Conservation (phyloP, 2,329 filamentous ascomycete species). For the Penicillium sp. region DNA sequence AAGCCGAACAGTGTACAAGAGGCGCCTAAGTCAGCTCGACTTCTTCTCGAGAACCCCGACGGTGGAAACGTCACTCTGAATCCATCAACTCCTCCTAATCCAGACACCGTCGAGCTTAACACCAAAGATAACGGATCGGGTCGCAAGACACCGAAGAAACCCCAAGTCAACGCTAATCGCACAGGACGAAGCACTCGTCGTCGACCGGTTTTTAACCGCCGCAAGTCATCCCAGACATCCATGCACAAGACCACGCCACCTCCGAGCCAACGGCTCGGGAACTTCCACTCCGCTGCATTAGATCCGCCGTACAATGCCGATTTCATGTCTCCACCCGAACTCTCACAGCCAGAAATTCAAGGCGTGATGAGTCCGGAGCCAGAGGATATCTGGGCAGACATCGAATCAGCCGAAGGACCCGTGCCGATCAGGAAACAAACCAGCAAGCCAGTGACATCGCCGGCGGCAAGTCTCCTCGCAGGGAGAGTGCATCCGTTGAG, state of each 20-base stretch:
- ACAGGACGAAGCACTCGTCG: constrained; percentile 25
- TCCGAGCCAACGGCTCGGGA: constrained; percentile 51
- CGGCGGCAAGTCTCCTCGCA: background rate
- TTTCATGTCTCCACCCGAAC: constrained; percentile 3
- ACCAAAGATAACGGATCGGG: background rate
- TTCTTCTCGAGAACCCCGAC: constrained; percentile 28
- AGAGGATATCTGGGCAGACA: background rate
- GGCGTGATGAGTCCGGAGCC: background rate
- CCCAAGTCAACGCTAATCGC: constrained; percentile 29
- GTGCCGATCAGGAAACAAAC: background rate
- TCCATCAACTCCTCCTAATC: constrained; percentile 26
- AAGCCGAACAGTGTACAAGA: constrained; percentile 32
- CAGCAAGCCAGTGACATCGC: background rate
- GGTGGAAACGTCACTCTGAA: constrained; percentile 27
- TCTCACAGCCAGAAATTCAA: background rate
- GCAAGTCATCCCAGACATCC: constrained; percentile 37
- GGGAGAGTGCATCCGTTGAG: background rate
- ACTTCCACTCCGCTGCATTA: background rate
- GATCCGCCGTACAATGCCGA: background rate
- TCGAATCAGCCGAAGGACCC: background rate
- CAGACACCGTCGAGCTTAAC: constrained; percentile 3
- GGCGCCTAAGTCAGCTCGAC: constrained; percentile 30
- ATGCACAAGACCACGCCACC: constrained; percentile 66
- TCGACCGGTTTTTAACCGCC: constrained; percentile 33
- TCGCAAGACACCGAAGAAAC: constrained; percentile 28